phyloP scores from a whole-genome alignment of 1,284 basidiomycete genomes.

The Ganoderma sp. region DNA sequence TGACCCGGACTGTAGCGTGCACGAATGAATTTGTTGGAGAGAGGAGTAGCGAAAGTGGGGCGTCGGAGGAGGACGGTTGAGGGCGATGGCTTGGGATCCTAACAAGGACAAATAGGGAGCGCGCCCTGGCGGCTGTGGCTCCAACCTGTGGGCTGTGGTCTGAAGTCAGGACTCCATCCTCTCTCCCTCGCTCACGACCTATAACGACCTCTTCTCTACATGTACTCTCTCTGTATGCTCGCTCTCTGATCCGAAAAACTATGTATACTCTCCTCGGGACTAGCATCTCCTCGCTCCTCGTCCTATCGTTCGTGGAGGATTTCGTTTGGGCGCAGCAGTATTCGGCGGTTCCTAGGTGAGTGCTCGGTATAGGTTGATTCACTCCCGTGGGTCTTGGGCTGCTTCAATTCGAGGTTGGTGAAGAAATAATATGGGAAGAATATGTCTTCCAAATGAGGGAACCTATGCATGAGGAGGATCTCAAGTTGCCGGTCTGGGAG shows the following conservation, averaged over 20 bases:
- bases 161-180: constrained; percentile 23
- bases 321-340: constrained; percentile 31
- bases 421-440: neutral
- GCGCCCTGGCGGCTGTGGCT: constrained; percentile 7
- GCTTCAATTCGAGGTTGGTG: neutral
- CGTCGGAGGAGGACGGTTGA: constrained; percentile 18
- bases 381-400: neutral
- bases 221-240: constrained; percentile 31
- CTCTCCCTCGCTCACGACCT: constrained; percentile 28
- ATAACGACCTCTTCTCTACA: constrained; percentile 29
- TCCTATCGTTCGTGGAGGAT: constrained; percentile 29
- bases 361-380: constrained; percentile 7
- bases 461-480: neutral
- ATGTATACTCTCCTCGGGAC: constrained; percentile 28
- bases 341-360: constrained; percentile 38
- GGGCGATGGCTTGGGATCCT: constrained; percentile 34
- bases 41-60: neutral
- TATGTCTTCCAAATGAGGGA: neutral
- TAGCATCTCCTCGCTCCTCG: constrained; percentile 22
- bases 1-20: neutral
- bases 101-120: constrained; percentile 35
- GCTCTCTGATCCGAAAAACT: constrained; percentile 11
- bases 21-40: neutral
- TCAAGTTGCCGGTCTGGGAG: neutral
- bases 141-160: constrained; percentile 19